Conservation (phyloP, 768 basidiomycete genomes). For the Termitomyces titanicus region DNA sequence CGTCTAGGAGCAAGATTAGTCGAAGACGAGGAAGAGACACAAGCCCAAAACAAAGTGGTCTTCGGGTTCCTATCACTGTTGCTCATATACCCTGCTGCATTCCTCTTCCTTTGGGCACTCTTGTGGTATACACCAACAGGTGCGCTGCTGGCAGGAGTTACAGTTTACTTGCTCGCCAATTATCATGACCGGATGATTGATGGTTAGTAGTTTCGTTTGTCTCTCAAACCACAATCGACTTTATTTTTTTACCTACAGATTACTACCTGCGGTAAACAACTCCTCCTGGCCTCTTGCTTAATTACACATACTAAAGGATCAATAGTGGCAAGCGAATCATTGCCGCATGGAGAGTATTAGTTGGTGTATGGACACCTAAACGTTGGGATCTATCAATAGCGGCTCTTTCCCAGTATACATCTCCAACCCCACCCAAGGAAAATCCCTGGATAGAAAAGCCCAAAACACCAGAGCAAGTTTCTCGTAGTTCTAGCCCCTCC, state of each 20-base stretch:
- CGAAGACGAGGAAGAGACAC: conserved; percentile 88
- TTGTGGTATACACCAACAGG: conserved; percentile 75
- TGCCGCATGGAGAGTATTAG: conserved; percentile 94
- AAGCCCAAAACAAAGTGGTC: conserved; percentile 95
- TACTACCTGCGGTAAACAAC: conserved; percentile 72
- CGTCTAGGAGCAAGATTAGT: conserved; percentile 69
- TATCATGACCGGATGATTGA: conserved; percentile 89
- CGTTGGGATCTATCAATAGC: conserved; percentile 74
- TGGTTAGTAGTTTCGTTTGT: conserved; percentile 49
- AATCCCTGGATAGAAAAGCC: conserved; percentile 68
- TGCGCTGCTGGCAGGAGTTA: conserved; percentile 61
- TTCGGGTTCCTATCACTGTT: conserved; percentile 77
- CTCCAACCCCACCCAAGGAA: conserved; percentile 59
- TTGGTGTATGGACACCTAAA: conserved; percentile 91
- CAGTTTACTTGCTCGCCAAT: conserved; percentile 73
- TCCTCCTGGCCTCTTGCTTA: conserved; percentile 4
- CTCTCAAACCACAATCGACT: conserved; percentile 10
- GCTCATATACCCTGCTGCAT: conserved; percentile 77
- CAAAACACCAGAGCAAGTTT: conserved; percentile 23
- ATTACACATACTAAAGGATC: conserved; percentile 4
- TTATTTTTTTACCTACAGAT: conserved; percentile 33
- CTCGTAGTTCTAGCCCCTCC: conserved; percentile 9
- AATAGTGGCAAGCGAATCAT: conserved; percentile 83
- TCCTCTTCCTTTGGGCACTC: conserved; percentile 83
- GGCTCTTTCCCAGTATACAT: conserved; percentile 72